These are phyloP conservation scores for Berkeleyomyces basicola DNA, from an alignment of 2,329 filamentous ascomycete species.

Conservation along the genomic window DNA sequence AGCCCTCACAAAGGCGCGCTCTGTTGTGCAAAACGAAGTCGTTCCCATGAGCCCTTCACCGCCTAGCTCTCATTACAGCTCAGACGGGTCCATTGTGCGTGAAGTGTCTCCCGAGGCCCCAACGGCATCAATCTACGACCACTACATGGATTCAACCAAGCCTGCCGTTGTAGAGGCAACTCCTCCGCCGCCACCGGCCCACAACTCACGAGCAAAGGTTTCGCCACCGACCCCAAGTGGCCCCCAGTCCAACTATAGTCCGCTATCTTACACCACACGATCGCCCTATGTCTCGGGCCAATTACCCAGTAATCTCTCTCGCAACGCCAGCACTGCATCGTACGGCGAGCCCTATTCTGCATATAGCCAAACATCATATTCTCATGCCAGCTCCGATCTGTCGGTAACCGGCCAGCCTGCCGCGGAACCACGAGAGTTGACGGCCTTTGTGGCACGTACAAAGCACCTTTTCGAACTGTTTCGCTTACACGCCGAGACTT, in stretches of 20 bases:
- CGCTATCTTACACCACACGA: not conserved
- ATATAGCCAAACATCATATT: slow-evolving; percentile 6
- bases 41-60: slow-evolving; percentile 7
- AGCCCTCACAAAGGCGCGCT: slow-evolving; percentile 35
- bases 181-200: not conserved
- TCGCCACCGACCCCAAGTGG: not conserved
- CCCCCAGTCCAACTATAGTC: slow-evolving; percentile 8
- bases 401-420: not conserved
- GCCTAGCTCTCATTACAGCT: slow-evolving; percentile 9
- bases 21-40: not conserved
- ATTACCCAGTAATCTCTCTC: slow-evolving; percentile 13
- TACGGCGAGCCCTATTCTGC: slow-evolving; percentile 18
- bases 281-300: slow-evolving; percentile 5
- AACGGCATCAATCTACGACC: not conserved
- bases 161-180: not conserved
- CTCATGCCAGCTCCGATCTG: not conserved
- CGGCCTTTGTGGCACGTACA: slow-evolving; percentile 53
- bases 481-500: slow-evolving; percentile 56
- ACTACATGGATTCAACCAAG: not conserved
- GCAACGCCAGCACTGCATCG: slow-evolving; percentile 17
- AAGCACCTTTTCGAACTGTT: slow-evolving; percentile 63
- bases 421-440: slow-evolving; percentile 23
- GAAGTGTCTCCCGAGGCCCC: slow-evolving; percentile 11
- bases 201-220: not conserved
- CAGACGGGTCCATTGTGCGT: slow-evolving; percentile 5